Conservation (phyloP, 2,329 filamentous ascomycete species). For the Ceratocystis albifundus region DNA sequence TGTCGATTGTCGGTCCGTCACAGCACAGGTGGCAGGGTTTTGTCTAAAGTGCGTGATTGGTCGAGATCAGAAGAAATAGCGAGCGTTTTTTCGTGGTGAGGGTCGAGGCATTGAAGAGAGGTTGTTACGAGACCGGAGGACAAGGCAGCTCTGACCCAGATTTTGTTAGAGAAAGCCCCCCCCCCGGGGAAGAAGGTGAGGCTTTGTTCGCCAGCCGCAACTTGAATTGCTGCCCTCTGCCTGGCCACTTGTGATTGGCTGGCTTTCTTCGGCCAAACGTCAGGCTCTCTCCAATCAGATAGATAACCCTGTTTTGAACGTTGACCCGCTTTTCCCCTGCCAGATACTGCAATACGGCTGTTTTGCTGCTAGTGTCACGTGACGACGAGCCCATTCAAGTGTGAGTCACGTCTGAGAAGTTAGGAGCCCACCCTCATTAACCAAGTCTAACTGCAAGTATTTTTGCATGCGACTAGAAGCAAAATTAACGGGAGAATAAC, state of each 20-base stretch:
- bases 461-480: no score
- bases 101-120: not conserved
- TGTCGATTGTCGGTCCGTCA: not conserved
- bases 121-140: not conserved
- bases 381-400: not conserved
- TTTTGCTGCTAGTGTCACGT: not conserved
- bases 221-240: not conserved
- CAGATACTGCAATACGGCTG: not conserved
- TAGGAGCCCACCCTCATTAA: not conserved
- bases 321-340: not conserved
- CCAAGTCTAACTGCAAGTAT: not conserved
- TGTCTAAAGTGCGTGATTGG: not conserved
- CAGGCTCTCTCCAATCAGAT: not conserved
- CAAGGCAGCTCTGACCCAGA: not conserved
- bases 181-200: not conserved
- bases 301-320: not conserved
- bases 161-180: not conserved
- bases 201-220: not conserved
- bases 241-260: not conserved
- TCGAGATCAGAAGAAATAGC: not conserved
- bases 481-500: not conserved
- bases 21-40: no score
- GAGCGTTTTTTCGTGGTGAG: not conserved
- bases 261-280: not conserved
- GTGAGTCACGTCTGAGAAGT: not conserved